Base-by-base conservation (phyloP, 2,329 filamentous ascomycete species). In the Monosporascus cannonballus region DNA sequence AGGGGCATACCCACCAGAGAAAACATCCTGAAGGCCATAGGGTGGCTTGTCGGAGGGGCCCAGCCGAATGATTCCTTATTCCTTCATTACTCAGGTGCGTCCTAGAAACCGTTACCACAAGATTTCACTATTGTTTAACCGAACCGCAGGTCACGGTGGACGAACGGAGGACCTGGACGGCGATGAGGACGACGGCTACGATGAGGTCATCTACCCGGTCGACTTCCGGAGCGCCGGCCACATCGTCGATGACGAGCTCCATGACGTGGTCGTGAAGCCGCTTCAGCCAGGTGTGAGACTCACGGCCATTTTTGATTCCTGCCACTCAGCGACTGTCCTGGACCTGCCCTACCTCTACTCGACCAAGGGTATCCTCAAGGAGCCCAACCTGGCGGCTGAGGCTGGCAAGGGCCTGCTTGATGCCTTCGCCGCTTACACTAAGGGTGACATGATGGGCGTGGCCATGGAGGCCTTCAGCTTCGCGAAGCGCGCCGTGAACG, bases 401-500 rank as follows among this genome's bases (percentile, higher is more conserved):
- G 84, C 84, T 42, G 84, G 84, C 1, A 79, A 85, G 64, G 83
- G 83, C 20, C 70, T 87, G 44, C 72, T 87, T 8, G 73, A 77
- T 54, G 83, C 77, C 42, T 76, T 86, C 48, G 79, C 80, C 5
- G 78, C 80, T 15, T 83, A 83, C 63, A 76, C 76, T 56, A 72
- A 75, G 55, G 91, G 92, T 62, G 91, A 97, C 69, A 78, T 96
- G 58, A 83, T 86, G 56, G 84, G 90, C 59, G 91, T 96, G 71
- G 84, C 90, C 53, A 89, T 80, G 56, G 89, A 87, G 51, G 83
- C 94, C 27, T 81, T 93, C 67, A 85, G 86, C 46, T 84, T 97
- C 64, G 85, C 96, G 75, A 96, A 96, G 76, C 95, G 94, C 71
- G 91, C 90, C 11, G 87, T 89, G 17, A 83, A 76, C 51, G 92